Percentiles rank a stretch among this genome's conserved stretches.
These are phyloP conservation scores for Biscutella laevigata DNA, from an alignment of 441 rosid genomes.

Conservation along the genomic window DNA sequence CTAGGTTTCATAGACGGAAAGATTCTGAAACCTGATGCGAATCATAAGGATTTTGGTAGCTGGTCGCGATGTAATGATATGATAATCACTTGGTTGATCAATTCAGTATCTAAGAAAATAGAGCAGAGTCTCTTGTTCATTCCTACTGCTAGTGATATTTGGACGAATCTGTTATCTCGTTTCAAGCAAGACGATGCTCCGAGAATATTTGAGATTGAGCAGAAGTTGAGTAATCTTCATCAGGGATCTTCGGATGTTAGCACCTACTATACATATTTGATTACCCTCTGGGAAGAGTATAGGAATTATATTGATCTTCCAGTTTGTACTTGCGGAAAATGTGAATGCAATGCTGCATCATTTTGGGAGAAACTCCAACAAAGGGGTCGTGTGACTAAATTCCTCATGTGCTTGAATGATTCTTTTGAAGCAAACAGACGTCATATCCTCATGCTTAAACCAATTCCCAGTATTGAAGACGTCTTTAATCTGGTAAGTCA, in stretches of 20 bases:
- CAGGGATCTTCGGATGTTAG: background rate
- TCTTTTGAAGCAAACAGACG: background rate
- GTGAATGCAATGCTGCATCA: background rate
- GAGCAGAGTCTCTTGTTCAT: no score
- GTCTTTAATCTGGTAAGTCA: background rate
- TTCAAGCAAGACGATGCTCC: background rate
- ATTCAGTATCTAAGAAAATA: no score
- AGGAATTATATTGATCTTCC: no score
- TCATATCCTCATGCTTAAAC: background rate
- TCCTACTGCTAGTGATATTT: background rate
- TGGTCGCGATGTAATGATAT: no score
- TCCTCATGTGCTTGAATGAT: background rate
- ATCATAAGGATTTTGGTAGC: no score
- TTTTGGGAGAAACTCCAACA: background rate
- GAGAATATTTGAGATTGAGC: background rate
- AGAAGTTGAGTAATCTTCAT: background rate
- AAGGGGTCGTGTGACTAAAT: background rate
- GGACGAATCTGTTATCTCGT: background rate
- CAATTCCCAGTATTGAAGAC: background rate
- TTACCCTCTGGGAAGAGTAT: background rate
- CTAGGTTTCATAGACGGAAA: no score
- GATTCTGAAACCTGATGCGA: no score
- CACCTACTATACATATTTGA: no score
- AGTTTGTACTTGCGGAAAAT: background rate
- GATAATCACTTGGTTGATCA: no score